These are phyloP conservation scores for Scleroderma citrinum DNA, from an alignment of 768 basidiomycete species.

Conservation along the genomic window DNA sequence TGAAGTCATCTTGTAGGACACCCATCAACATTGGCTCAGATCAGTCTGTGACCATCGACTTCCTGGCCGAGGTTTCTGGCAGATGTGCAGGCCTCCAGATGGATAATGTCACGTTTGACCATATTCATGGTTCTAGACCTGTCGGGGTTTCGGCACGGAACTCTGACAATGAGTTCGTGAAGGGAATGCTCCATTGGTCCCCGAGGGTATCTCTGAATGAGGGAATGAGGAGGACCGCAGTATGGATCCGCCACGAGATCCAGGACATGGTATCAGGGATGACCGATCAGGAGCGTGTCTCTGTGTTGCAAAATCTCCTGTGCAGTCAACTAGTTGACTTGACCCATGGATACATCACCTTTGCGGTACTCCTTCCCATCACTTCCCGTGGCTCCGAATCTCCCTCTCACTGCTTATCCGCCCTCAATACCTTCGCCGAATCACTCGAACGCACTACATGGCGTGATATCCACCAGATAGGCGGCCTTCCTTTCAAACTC, in stretches of 20 bases:
- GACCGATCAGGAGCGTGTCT: conserved; percentile 5
- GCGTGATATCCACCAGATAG: conserved; percentile 32
- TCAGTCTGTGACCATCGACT: conserved; percentile 33
- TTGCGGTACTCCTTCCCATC: conserved; percentile 53
- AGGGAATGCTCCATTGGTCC: conserved; percentile 34
- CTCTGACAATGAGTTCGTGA: conserved; percentile 41
- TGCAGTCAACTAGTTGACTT: conserved; percentile 38
- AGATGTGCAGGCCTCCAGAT: conserved; percentile 24
- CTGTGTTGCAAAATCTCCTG: conserved; percentile 19
- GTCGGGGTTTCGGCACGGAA: conserved; percentile 47
- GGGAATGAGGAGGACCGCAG: conserved; percentile 41
- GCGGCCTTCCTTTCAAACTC: conserved; percentile 29
- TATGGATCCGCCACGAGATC: conserved; percentile 44
- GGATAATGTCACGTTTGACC: conserved; percentile 23
- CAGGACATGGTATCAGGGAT: conserved; percentile 9
- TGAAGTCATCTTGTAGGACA: conserved; percentile 30
- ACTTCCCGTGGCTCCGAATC: conserved; percentile 41
- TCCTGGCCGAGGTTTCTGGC: conserved; percentile 39
- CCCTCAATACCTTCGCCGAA: conserved; percentile 37
- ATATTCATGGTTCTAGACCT: conserved; percentile 24
- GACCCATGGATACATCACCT: conserved; percentile 27
- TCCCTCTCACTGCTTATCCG: conserved; percentile 35
- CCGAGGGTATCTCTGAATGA: conserved; percentile 37
- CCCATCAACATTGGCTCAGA: conserved; percentile 53
- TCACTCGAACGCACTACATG: conserved; percentile 44